Evolutionary conservation across 2,329 filamentous ascomycete genomes (phyloP), one percentile per base, ranked within the genome.

Genomic region (Penicillium polonicum): DNA sequence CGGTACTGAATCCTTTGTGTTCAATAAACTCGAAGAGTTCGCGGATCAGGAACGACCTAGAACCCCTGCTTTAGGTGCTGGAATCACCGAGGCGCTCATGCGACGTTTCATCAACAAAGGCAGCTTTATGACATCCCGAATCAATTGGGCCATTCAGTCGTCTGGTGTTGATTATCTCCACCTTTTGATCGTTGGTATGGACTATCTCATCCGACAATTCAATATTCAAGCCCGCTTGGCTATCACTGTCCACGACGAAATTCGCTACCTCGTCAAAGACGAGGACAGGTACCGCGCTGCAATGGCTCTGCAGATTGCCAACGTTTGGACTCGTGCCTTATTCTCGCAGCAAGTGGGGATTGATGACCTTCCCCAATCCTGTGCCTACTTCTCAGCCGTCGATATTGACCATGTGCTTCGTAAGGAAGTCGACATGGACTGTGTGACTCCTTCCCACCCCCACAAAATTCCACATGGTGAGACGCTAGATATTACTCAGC

Each of bases 141-240:
- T 99, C 77, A 99, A 99, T 72, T 99, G 94, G 94, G 94, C 94
- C 3, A 97, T 99, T 66, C 94, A 99, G 70, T 97, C 92, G 0
- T 96, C 91, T 0, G 94, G 95, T 5, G 93, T 97, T 4, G 95
- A 99, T 74, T 99, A 99, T 73, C 84, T 99, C 2, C 94, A 99
- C 70, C 85, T 99, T 5, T 83, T 99, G 19, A 91, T 99, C 62
- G 85, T 97, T 3, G 83, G 87, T 15, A 99, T 99, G 95, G 92
- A 97, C 72, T 96, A 96, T 70, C 83, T 99, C 3, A 88, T 88
- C 52, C 85, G 91, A 2, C 89, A 88, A 5, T 99, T 89, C 79
- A 92, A 90, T 68, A 85, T 99, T 60, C 76, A 90, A 53, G 92
- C 92, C 5, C 90, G 95, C 1, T 80, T 99, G 2, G 86, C 93